Percentiles rank a stretch among this genome's conserved stretches.
These are phyloP conservation scores for Xylariomycetidae sp. DNA, from an alignment of 2,329 filamentous ascomycete species.

Conservation along the genomic window DNA sequence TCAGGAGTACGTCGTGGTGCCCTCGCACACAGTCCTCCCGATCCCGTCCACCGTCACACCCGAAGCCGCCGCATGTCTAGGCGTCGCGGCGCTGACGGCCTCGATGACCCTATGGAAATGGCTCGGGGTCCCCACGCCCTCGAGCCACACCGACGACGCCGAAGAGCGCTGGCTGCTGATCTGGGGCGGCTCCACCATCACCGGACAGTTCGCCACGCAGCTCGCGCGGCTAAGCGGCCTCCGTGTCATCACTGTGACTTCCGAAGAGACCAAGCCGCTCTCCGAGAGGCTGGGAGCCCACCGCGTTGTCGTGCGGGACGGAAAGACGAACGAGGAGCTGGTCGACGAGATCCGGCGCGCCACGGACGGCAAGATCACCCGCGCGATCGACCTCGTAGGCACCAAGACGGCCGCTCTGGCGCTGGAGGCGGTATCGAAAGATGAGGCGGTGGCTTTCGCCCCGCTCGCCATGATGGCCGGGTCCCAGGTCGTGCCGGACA, in stretches of 20 bases:
- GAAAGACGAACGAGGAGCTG: constrained; percentile 27
- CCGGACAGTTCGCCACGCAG: constrained; percentile 37
- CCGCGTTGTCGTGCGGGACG: constrained; percentile 29
- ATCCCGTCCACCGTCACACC: constrained; percentile 30
- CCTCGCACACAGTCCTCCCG: constrained; percentile 34
- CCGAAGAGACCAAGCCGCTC: constrained; percentile 24
- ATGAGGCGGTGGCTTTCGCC: constrained; percentile 22
- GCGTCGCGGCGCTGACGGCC: constrained; percentile 36
- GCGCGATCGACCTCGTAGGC: constrained; percentile 35
- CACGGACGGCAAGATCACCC: constrained; percentile 23
- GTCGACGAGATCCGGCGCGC: constrained; percentile 26
- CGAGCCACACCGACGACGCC: constrained; percentile 7
- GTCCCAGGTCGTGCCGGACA: constrained; percentile 19
- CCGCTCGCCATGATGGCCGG: constrained; percentile 31
- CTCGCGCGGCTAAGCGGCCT: constrained; percentile 29
- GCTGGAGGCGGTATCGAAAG: constrained; percentile 23
- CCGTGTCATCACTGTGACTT: constrained; percentile 32
- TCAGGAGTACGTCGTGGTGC: constrained; percentile 36
- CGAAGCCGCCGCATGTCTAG: constrained; percentile 31
- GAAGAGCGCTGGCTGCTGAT: constrained; percentile 27
- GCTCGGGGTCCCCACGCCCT: constrained; percentile 28
- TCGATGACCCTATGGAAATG: constrained; percentile 38
- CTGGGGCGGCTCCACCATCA: constrained; percentile 38
- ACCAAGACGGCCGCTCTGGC: constrained; percentile 26
- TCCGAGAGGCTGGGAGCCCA: constrained; percentile 26